Conservation (phyloP, 345 rosid genomes). For the Citrus maxima region DNA sequence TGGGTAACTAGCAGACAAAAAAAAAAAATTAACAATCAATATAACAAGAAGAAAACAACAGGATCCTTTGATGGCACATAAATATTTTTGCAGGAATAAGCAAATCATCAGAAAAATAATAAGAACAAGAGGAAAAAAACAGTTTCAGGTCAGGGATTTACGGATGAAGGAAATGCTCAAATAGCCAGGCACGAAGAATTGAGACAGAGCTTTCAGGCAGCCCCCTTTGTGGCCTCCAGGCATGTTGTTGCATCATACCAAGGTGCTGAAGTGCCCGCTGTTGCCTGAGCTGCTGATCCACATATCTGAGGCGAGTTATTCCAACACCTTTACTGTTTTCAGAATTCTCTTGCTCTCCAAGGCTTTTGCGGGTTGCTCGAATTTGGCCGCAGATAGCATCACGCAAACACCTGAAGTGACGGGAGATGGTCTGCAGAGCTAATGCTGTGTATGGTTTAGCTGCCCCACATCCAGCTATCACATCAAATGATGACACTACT, state of each 20-base stretch:
- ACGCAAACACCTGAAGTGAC: slow-evolving; percentile 88
- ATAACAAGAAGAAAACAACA: background rate
- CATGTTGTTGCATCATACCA: slow-evolving; percentile 88
- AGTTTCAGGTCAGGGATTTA: slow-evolving; percentile 31
- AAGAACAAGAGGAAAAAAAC: background rate
- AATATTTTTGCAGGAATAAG: background rate
- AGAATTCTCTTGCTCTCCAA: slow-evolving; percentile 74
- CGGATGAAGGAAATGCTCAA: slow-evolving; percentile 99
- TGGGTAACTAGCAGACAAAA: slow-evolving; percentile 58
- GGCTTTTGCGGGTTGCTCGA: slow-evolving; percentile 55
- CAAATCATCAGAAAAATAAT: background rate
- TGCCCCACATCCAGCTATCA: slow-evolving; percentile 79
- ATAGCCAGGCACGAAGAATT: slow-evolving; percentile 95
- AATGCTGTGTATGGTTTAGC: slow-evolving; percentile 91
- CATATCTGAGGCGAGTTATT: slow-evolving; percentile 79
- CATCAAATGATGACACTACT: slow-evolving; percentile 88
- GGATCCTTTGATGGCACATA: too few species aligned
- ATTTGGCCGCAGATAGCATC: slow-evolving; percentile 86
- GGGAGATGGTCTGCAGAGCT: slow-evolving; percentile 87
- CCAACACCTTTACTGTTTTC: slow-evolving; percentile 62
- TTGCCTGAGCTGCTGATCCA: slow-evolving; percentile 93
- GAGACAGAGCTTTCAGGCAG: slow-evolving; percentile 91
- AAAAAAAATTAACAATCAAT: background rate
- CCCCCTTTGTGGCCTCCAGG: slow-evolving; percentile 97
- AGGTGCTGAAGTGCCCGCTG: slow-evolving; percentile 88